Evolutionary conservation across 164 flowering plant genomes (phyloP), one percentile per base, ranked within the genome.

Genomic region (Liriodendron chinense): DNA sequence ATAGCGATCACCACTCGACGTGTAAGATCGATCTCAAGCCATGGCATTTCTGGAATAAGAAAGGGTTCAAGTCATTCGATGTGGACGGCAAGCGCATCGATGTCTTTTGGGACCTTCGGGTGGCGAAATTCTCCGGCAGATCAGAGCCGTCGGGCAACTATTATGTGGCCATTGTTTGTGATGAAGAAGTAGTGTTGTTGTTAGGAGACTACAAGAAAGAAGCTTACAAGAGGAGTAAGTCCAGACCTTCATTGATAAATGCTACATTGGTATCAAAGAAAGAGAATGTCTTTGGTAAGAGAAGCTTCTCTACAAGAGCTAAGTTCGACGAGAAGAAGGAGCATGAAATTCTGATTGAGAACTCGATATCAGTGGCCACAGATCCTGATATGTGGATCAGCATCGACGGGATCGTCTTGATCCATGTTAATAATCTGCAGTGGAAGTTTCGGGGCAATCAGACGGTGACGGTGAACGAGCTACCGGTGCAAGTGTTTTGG

Each of bases 21-120:
- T 94, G 90, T 86, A 96, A 94, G 79, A 83, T 96, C 26, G 99
- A 96, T 68, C 85, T 96, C 21, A 94, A 94, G 83, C 97, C 99
- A 0, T 96, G 98, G 98, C 91, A 88, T 23, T 94, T 96, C 72
- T 96, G 98, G 99, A 89, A 87, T 86, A 91, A 88, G 62, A 92
- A 92, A 77, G 97, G 99, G 24, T 86, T 78, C 78, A 94, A 92
- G 48, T 83, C 90, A 1, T 85, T 94, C 47, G 91, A 87, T n/a
- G 86, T 91, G 0, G 95, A 91, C 1, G 89, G 89, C 7, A 72
- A 75, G 63, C 86, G 72, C 7, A 77, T 92, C 3, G 92, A 91
- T 1, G 88, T 90, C 9, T 88, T 80, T 57, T 96, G 97, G 99
- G 98, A 94, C 79, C 80, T 95, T 23, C 83, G 97, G 0, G 77